Percentiles rank a stretch among this genome's conserved stretches.
phyloP scores from a whole-genome alignment of 2,329 filamentous ascomycete species.

The Neoascochyta sp. region DNA sequence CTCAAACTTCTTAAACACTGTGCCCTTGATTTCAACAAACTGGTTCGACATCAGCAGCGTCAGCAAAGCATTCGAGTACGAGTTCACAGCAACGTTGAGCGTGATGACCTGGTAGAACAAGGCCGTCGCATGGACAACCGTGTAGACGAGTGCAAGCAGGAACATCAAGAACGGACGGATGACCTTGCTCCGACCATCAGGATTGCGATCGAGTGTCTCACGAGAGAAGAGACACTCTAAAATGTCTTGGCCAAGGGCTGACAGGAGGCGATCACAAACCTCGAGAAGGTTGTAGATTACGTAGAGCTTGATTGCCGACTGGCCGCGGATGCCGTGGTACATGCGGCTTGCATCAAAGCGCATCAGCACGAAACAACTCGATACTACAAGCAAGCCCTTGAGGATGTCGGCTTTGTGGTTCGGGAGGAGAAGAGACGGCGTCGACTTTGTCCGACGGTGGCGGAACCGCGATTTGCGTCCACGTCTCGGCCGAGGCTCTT shows the following conservation, averaged over 20 bases:
- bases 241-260: conserved; percentile 90
- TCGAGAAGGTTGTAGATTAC: conserved; percentile 98
- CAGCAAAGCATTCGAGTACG: conserved; percentile 91
- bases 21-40: conserved; percentile 97
- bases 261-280: conserved; percentile 82
- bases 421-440: conserved; percentile 76
- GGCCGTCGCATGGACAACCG: conserved; percentile 78
- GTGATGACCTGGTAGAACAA: conserved; percentile 98
- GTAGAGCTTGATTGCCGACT: conserved; percentile 96
- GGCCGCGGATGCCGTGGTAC: conserved; percentile 95
- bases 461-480: conserved; percentile 37
- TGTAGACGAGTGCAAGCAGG: conserved; percentile 78
- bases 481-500: conserved; percentile 26
- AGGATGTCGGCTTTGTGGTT: conserved; percentile 94
- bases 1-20: conserved; percentile 97
- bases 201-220: conserved; percentile 84
- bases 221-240: conserved; percentile 92
- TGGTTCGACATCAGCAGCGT: conserved; percentile 94
- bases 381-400: conserved; percentile 82
- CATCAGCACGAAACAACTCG: conserved; percentile 81
- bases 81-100: conserved; percentile 96
- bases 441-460: conserved; percentile 76
- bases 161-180: conserved; percentile 90
- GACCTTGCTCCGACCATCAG: conserved; percentile 86
- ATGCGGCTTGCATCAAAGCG: conserved; percentile 91